Conservation (phyloP, 805 yeast genomes). For the Saturnispora sanitii region DNA sequence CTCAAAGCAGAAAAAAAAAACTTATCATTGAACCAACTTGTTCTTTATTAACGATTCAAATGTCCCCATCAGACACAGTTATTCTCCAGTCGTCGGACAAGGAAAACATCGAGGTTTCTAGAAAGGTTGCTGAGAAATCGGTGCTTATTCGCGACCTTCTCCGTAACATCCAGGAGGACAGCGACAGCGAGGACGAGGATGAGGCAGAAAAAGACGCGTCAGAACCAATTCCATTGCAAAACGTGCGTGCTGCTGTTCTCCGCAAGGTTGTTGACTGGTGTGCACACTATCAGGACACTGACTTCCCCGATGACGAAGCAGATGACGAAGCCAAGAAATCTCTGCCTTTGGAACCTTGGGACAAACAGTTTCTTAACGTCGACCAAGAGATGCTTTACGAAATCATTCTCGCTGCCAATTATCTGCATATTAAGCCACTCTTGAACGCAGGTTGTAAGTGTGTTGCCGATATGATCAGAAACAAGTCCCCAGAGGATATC, state of each 20-base stretch:
- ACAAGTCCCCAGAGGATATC: constrained; percentile 71
- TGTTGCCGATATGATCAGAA: constrained; percentile 77
- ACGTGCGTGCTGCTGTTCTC: constrained; percentile 78
- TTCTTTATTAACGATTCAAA: not conserved
- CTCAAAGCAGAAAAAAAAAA: not conserved
- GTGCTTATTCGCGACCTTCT: constrained; percentile 79
- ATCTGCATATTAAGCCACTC: constrained; percentile 63
- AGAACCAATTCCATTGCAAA: constrained; percentile 80
- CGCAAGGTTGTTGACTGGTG: constrained; percentile 94
- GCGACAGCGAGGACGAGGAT: constrained; percentile 30
- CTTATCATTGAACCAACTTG: not conserved
- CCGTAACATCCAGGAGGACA: constrained; percentile 49
- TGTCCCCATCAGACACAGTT: constrained; percentile 15
- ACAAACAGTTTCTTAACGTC: constrained; percentile 82
- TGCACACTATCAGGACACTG: constrained; percentile 80
- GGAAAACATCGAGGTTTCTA: constrained; percentile 66
- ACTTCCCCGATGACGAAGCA: constrained; percentile 64
- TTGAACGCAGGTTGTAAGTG: constrained; percentile 72
- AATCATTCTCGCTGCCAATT: constrained; percentile 73
- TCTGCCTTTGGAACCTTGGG: constrained; percentile 95
- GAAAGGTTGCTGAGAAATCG: constrained; percentile 79
- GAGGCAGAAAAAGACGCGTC: constrained; percentile 56
- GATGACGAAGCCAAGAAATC: constrained; percentile 79
- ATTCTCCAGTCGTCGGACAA: constrained; percentile 67
- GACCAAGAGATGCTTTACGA: constrained; percentile 87